Base-by-base conservation (phyloP, 768 basidiomycete species). In the Psilocybe sp. region DNA sequence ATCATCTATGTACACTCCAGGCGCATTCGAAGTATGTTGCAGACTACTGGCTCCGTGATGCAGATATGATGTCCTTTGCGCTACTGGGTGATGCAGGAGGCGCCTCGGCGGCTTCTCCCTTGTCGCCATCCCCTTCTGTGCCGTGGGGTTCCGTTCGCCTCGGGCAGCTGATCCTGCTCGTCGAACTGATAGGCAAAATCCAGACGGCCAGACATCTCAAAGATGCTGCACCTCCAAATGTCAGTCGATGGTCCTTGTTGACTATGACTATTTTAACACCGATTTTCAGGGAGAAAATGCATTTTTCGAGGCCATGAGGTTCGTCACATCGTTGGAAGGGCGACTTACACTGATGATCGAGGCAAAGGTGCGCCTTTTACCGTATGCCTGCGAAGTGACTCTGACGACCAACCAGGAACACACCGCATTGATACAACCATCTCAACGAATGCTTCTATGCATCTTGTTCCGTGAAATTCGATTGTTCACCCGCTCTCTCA, bases 51-150 rank as follows among this genome's bases (percentile, higher is more conserved):
- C 72, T 74, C 6, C 73, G 77, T 18, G 82, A 89, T 61, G 71
- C 81, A 5, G 88, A 89, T 57, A 90, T 91, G 87, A 69, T 89
- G 57, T 73, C 82, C 3, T 75, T 89, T 2, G 87, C 84, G 9
- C 60, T 89, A 37, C 77, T 85, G 74, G 80, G 77, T 49, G 79
- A 81, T 52, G 64, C 71, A 8, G 61, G 59, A 6, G 65, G 61
- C 46, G 54, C 60, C 46, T 65, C 56, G 47, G 53, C 46, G 41
- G 59, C 31, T 44, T 55, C 38, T 50, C 52, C 18, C 44, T 50
- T 37, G 47, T 54, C 46, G 41, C 59, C 31, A 44, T 55, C 38
- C 49, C 51, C 18, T 44, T 50, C 38, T 38, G 55, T n/a, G 45
- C 37, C 59, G 18, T 81, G 78, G 78, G 77, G 72, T 3, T 71